A percentile compares a stretch with the other conserved stretches of the same genome.
These are phyloP conservation scores for Vicia faba DNA, from an alignment of 306 rosid species.

Conservation along the genomic window DNA sequence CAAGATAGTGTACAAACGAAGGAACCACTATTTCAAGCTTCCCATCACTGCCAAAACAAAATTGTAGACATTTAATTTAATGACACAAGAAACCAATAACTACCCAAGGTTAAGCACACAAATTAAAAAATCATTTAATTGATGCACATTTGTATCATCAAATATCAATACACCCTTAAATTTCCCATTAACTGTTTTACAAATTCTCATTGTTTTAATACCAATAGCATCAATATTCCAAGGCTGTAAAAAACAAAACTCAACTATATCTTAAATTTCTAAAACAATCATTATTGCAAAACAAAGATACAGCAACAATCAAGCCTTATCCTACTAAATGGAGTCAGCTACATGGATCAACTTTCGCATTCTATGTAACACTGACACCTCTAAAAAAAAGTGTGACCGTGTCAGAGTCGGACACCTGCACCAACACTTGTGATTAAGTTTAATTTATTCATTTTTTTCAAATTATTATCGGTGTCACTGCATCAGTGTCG, in stretches of 20 bases:
- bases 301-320: not conserved
- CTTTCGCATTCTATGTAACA: too few relatives aligned
- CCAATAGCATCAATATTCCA: not conserved
- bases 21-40: slow-evolving; percentile 96
- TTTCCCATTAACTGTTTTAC: not conserved
- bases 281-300: not conserved
- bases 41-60: slow-evolving; percentile 74
- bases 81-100: not conserved
- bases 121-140: not conserved
- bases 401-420: too few relatives aligned
- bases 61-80: not conserved
- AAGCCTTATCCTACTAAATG: too few relatives aligned
- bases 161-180: not conserved
- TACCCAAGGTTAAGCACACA: not conserved
- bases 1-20: slow-evolving; percentile 95
- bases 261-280: not conserved
- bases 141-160: not conserved
- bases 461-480: too few relatives aligned
- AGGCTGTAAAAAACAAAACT: not conserved
- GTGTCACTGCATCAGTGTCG: too few relatives aligned
- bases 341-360: too few relatives aligned
- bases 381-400: too few relatives aligned
- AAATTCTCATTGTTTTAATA: not conserved
- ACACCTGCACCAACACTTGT: too few relatives aligned
- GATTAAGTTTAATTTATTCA: too few relatives aligned